Base-by-base conservation (phyloP, 1,284 basidiomycete genomes). In the Ceratobasidium papillatum region DNA sequence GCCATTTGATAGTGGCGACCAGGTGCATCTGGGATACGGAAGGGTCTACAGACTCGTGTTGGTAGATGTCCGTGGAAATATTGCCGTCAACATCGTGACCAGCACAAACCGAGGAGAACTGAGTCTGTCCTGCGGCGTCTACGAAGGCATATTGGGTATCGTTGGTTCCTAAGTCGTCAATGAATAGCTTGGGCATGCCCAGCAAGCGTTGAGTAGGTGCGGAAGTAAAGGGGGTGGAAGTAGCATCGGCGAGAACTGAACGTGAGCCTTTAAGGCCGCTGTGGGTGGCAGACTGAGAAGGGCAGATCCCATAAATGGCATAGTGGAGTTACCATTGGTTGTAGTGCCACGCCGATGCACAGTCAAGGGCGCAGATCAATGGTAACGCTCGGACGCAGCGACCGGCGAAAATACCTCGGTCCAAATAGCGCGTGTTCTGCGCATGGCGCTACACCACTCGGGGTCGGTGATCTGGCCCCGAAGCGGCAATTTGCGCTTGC, bases 141-240 rank as follows among this genome's bases (percentile, higher is more conserved):
- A 72, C 58, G 45, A 72, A 72, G 27, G 69, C 69, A 51, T 72
- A 72, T 11, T 72, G 56, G 58, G 32, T 41, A 17, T 72, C 69
- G 38, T 61, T 58, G 17, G 17, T 5, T 62, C 69, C 69, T 8
- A 45, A 58, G 58, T 62, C 49, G 69, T 72, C 69, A n/a, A 72
- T 72, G 45, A 72, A 72, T 27, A 72, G 69, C 22, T 72, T 72
- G 36, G 69, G 69, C 69, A 72, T 72, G 56, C 69, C 69, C 58
- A 62, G 51, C 25, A 41, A 17, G 52, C 65, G 65, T 22, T 61
- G 43, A 17, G 58, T 22, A 30, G 45, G 58, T 19, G 43, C 19
- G 58, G 69, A 32, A 62, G 43, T 41, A 32, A 36, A 51, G 14
- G 58, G 62, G 30, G 47, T 11, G 30, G 49, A 59, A 71, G 56